Evolutionary conservation across 2,329 filamentous ascomycete species (phyloP).

Genomic region (Arthrobotrys entomopaga): DNA sequence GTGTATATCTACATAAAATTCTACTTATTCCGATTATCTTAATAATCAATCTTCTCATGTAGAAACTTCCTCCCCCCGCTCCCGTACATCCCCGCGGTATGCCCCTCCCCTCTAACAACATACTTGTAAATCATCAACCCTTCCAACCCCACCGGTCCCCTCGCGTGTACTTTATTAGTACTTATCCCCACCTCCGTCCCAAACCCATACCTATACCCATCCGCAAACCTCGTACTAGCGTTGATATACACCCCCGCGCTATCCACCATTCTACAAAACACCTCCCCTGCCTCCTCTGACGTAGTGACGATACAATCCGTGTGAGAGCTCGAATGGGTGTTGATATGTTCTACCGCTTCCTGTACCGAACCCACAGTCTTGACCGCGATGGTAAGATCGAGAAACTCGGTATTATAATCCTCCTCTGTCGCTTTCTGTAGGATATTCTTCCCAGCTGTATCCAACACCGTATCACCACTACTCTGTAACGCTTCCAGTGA

Average conservation of each 20-base stretch:
- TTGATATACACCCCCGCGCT: slow-evolving; percentile 97
- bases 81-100: slow-evolving; percentile 62
- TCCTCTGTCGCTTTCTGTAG: slow-evolving; percentile 73
- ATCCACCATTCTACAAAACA: slow-evolving; percentile 86
- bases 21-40: no score
- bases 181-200: slow-evolving; percentile 98
- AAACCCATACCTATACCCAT: slow-evolving; percentile 97
- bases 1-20: no score
- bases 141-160: slow-evolving; percentile 92
- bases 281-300: slow-evolving; percentile 74
- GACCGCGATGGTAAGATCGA: slow-evolving; percentile 84
- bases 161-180: slow-evolving; percentile 97
- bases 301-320: slow-evolving; percentile 89
- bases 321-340: slow-evolving; percentile 83
- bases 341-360: slow-evolving; percentile 86
- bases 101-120: slow-evolving; percentile 82
- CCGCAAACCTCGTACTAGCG: slow-evolving; percentile 89
- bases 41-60: slow-evolving; percentile 49
- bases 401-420: slow-evolving; percentile 90
- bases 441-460: slow-evolving; percentile 61
- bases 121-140: slow-evolving; percentile 98
- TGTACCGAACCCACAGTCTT: slow-evolving; percentile 77
- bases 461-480: slow-evolving; percentile 61
- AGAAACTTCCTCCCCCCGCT: slow-evolving; percentile 44
- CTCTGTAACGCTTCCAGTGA: slow-evolving; percentile 73